phyloP scores from a whole-genome alignment of 1,284 basidiomycete genomes.

The Thecaphora thlaspeos region DNA sequence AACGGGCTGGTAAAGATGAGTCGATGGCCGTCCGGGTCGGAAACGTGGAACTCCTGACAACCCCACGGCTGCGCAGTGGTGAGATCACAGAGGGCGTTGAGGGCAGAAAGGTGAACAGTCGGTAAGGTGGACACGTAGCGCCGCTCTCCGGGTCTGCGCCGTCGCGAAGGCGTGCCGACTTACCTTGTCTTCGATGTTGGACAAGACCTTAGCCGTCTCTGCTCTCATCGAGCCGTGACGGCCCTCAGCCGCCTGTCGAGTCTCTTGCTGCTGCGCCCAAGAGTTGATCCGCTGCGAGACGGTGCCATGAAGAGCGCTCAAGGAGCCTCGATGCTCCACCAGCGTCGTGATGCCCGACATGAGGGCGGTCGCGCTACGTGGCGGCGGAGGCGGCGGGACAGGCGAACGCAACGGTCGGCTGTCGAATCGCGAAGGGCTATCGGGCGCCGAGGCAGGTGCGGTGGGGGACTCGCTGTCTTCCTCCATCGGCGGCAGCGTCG shows the following conservation, averaged over 20 bases:
- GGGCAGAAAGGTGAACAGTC: too few relatives aligned
- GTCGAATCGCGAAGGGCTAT: constrained; percentile 8
- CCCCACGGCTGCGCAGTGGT: constrained; percentile 24
- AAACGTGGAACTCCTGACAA: constrained; percentile 33
- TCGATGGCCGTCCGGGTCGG: constrained; percentile 32
- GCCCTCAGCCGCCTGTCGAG: constrained; percentile 1
- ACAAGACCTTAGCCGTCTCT: constrained; percentile 12
- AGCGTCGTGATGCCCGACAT: constrained; percentile 16
- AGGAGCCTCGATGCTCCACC: constrained; percentile 16
- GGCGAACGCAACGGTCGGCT: constrained; percentile 10
- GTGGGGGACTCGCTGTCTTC: constrained; percentile 4
- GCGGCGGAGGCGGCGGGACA: constrained; percentile 8
- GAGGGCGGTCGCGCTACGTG: constrained; percentile 2
- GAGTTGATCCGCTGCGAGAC: constrained; percentile 18
- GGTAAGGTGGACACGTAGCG: too few relatives aligned
- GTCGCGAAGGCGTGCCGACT: constrained; percentile 1
- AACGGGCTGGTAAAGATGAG: constrained; percentile 26
- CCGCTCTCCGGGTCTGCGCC: too few relatives aligned
- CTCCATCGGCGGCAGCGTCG: constrained; percentile 11
- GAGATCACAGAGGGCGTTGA: too few relatives aligned
- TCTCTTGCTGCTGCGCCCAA: constrained; percentile 14
- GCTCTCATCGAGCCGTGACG: neutral
- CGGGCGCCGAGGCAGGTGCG: constrained; percentile 14
- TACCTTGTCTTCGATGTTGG: constrained; percentile 18
- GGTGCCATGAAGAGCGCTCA: constrained; percentile 19